Base-by-base conservation (phyloP, 2,329 filamentous ascomycete genomes). In the Arthrobotrys entomopaga region DNA sequence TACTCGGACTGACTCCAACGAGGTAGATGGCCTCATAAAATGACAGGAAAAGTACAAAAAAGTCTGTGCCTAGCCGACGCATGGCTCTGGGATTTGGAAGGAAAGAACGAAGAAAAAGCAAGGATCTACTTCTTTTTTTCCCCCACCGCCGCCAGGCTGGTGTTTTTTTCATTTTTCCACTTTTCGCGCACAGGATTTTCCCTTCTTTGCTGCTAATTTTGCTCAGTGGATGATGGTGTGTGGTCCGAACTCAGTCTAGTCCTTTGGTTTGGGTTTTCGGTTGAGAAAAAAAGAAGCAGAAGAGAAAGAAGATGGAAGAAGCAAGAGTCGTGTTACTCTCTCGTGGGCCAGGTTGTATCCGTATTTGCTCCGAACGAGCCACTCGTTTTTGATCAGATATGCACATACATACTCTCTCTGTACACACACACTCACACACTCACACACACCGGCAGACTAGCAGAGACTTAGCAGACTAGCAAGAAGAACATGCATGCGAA, bases 311-410 rank as follows among this genome's bases (percentile, higher is more conserved):
- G 29, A 34, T 34, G 29, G 49, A 22, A 20, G 11, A 53, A 38
- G 63, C 67, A 63, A 64, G 70, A 74, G 63, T 74, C 63, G 70
- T 74, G 70, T 67, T 67, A 74, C 57, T 67, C 63, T 74, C 70
- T 74, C 70, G 70, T 74, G 70, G 70, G 70, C 63, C 63, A 74
- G 70, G 70, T 74, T 67, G 61, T 61, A 74, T 66, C 69, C 69
- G 59, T 65, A 74, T 74, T 74, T 74, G 61, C 61, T 66, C 69
- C 70, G 70, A 34, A 74, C 61, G 60, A 65, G 67, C 67, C 67
- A 72, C 67, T 72, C 60, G 60, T 65, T 72, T n/a, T 65, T 20
- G 53, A 65, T 65, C 65, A 67, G 70, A 67, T 74, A 74, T 74
- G 70, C 61, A 65, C 29, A 66, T 60, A 60, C 61, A 42, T 34